phyloP scores from a whole-genome alignment of 148 eudicot genomes.

The Fallopia convolvulus region DNA sequence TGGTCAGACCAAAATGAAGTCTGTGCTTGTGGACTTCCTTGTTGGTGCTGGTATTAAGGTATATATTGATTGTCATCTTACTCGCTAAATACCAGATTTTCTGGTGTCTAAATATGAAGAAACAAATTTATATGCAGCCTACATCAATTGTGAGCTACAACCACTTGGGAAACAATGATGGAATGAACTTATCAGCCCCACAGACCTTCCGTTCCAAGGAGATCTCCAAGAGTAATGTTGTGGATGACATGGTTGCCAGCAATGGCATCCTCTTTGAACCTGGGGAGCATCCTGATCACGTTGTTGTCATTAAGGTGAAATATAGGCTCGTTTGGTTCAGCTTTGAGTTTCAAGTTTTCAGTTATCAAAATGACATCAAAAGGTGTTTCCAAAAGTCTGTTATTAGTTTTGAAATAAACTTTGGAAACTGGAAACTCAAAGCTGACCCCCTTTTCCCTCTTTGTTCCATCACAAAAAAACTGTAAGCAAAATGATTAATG shows the following conservation, averaged over 20 bases:
- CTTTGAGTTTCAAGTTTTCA: too few species aligned
- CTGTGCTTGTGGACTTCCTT: conserved; percentile 95
- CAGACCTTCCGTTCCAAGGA: conserved; percentile 97
- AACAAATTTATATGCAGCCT: conserved; percentile 37
- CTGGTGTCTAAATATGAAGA: too few species aligned
- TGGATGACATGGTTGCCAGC: conserved; percentile 98
- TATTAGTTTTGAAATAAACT: too few species aligned
- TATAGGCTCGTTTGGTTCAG: too few species aligned
- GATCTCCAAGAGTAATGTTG: conserved; percentile 94
- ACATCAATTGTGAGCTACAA: conserved; percentile 98
- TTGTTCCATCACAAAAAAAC: too few species aligned
- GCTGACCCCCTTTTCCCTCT: background rate
- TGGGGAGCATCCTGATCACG: conserved; percentile 98
- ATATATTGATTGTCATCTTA: background rate
- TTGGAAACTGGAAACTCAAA: too few species aligned
- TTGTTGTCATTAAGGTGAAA: conserved; percentile 88
- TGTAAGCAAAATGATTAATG: background rate
- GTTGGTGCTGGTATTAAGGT: conserved; percentile 99
- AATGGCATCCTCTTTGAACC: conserved; percentile 87
- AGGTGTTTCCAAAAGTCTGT: too few species aligned
- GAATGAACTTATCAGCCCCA: conserved; percentile 98
- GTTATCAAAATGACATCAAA: too few species aligned
- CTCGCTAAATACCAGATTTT: too few species aligned
- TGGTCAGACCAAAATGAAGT: conserved; percentile 98
- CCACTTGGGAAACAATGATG: conserved; percentile 98